These are phyloP conservation scores for Moringa oleifera DNA, from an alignment of 345 rosid genomes.

Conservation along the genomic window DNA sequence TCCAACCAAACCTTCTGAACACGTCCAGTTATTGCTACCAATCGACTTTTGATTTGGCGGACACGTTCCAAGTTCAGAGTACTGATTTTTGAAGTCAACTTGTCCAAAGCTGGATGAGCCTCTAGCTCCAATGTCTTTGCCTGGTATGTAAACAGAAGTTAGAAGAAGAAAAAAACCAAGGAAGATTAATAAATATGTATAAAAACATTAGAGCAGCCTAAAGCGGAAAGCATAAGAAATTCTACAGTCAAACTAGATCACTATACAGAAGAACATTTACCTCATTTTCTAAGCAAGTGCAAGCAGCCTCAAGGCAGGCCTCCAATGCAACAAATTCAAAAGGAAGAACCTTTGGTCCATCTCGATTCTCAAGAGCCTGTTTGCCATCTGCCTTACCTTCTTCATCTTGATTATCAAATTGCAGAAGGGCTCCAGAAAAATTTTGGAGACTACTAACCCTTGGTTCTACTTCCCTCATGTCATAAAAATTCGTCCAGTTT, in stretches of 20 bases:
- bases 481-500: constrained; percentile 32
- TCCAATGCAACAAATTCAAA: constrained; percentile 78
- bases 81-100: constrained; percentile 72
- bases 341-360: constrained; percentile 47
- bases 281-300: constrained; percentile 66
- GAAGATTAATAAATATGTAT: background rate
- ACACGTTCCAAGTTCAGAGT: constrained; percentile 73
- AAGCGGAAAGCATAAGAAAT: too few species aligned
- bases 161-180: too few species aligned
- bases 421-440: constrained; percentile 25
- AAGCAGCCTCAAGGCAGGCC: constrained; percentile 75
- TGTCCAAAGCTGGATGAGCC: constrained; percentile 79
- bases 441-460: constrained; percentile 23
- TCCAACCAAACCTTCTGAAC: constrained; percentile 63
- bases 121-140: constrained; percentile 59
- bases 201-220: too few species aligned
- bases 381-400: constrained; percentile 46
- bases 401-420: constrained; percentile 27
- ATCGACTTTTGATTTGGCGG: constrained; percentile 71
- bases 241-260: background rate
- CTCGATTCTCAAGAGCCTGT: constrained; percentile 54
- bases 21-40: constrained; percentile 63
- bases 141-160: constrained; percentile 15
- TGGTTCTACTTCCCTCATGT: constrained; percentile 35
- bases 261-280: constrained; percentile 24